Base-by-base conservation (phyloP, 2,329 filamentous ascomycete species). In the Delphinella strobiligena region DNA sequence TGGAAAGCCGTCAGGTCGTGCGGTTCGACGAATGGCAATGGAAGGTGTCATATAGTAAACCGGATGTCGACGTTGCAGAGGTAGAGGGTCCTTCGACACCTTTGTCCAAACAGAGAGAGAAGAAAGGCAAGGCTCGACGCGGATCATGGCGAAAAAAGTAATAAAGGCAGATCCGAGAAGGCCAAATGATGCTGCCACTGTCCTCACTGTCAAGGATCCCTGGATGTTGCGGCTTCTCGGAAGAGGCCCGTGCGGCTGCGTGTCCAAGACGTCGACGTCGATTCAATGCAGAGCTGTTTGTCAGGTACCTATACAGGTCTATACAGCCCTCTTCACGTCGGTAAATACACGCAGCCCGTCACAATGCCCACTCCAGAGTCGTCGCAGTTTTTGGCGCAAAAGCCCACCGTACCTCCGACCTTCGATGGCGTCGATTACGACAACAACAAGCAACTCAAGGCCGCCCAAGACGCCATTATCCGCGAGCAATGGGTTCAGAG, bases 401-500 rank as follows among this genome's bases (percentile, higher is more conserved):
- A 91, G 72, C 84, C 85, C 45, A 78, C 72, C 47, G 85, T 91
- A 42, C 71, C 82, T 47, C 80, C 84, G 27, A 87, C 81, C 44
- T 91, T 91, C 61, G 83, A 87, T 54, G 84, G 84, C 50, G 84
- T 91, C 58, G 80, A 89, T 68, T 91, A 81, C 67, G 80, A 88
- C 50, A 82, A 91, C 67, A 86, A 79, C 60, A 76, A 75, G 59
- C 75, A 77, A 51, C 70, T 91, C 59, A 91, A 89, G 69, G 78
- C 78, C 45, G 84, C 84, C 39, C 83, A 89, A 60, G 84, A 91
- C 60, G 74, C 83, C 48, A 74, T 91, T 42, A 75, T 91, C 53
- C 74, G 83, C 47, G 84, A 91, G 67, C 84, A 91, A 68, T 91
- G 85, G 85, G 82, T 91, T 44, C 78, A 77, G 60, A 79, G 80